phyloP scores from a whole-genome alignment of 345 rosid genomes.

The Noccaea bulbosa region DNA sequence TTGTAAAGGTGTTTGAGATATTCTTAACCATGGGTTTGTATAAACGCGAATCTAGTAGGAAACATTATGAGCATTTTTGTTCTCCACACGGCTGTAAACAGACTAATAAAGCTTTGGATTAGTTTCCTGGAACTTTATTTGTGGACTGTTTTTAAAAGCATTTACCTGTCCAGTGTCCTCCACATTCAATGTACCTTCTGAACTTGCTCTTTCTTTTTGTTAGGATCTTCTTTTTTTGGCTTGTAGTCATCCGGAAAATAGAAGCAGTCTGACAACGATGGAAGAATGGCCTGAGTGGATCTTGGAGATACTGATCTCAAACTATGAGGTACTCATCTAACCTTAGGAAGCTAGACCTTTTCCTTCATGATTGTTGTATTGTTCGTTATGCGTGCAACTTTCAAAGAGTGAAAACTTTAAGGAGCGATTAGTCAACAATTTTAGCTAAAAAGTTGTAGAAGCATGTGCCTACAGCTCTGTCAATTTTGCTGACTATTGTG shows the following conservation, averaged over 20 bases:
- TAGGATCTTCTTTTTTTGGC: slow-evolving; percentile 99
- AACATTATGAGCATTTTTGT: slow-evolving; percentile 21
- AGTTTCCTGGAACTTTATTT: slow-evolving; percentile 25
- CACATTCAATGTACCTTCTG: slow-evolving; percentile 48
- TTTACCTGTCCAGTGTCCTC: slow-evolving; percentile 35
- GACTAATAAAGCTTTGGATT: slow-evolving; percentile 11
- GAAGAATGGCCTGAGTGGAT: slow-evolving; percentile 99
- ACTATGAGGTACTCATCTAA: slow-evolving; percentile 71
- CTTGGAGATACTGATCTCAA: slow-evolving; percentile 85
- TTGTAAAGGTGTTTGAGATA: slow-evolving; percentile 32
- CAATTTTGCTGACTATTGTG: slow-evolving; percentile 40
- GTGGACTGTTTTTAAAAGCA: slow-evolving; percentile 10
- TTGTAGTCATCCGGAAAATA: slow-evolving; percentile 98
- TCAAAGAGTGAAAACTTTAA: slow-evolving; percentile 1
- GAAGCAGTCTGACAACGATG: slow-evolving; percentile 86
- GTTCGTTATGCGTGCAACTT: slow-evolving; percentile 22
- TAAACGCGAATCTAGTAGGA: slow-evolving; percentile 5
- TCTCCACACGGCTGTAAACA: slow-evolving; percentile 19
- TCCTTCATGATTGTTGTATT: slow-evolving; percentile 27
- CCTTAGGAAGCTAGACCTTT: slow-evolving; percentile 18
- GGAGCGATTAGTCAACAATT: background rate
- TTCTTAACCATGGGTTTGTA: slow-evolving; percentile 8
- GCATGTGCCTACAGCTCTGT: slow-evolving; percentile 26
- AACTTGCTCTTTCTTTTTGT: slow-evolving; percentile 58
- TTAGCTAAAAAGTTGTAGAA: slow-evolving; percentile 31